These are phyloP conservation scores for Sugiyamaella xylanicola DNA, from an alignment of 1,139 yeast species.

Conservation along the genomic window DNA sequence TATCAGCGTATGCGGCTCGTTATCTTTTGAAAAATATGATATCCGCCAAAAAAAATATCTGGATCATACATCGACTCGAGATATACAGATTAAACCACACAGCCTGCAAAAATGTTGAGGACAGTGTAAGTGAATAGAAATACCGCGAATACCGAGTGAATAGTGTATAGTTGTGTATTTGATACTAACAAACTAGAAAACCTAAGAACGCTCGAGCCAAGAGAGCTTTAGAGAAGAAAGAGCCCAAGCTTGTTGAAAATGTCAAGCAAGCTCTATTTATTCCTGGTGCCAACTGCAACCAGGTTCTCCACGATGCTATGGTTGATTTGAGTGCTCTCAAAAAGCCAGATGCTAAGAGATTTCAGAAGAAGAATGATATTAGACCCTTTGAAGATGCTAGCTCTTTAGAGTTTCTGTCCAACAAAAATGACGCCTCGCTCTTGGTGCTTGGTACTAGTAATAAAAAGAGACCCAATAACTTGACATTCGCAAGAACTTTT, in stretches of 20 bases:
- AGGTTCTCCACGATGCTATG: conserved; percentile 83
- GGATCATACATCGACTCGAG: background rate
- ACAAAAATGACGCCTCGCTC: conserved; percentile 88
- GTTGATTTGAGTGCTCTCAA: conserved; percentile 87
- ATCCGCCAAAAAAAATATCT: conserved; percentile 2
- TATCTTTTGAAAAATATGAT: conserved; percentile 14
- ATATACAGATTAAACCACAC: background rate
- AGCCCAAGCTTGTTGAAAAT: conserved; percentile 87
- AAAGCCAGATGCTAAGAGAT: conserved; percentile 88
- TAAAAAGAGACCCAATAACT: conserved; percentile 90
- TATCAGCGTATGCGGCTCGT: conserved; percentile 12
- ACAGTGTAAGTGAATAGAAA: conserved; percentile 24
- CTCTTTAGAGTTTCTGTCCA: conserved; percentile 85
- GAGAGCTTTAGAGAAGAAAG: conserved; percentile 87
- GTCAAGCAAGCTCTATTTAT: conserved; percentile 87
- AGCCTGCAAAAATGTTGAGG: conserved; percentile 22
- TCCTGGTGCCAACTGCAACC: conserved; percentile 83
- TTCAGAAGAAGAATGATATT: conserved; percentile 82
- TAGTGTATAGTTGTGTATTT: background rate
- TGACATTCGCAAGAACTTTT: conserved; percentile 87
- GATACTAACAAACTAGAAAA: conserved; percentile 42
- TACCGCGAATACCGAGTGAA: too few species aligned
- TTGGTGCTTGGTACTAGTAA: conserved; percentile 80
- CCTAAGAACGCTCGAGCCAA: conserved; percentile 97
- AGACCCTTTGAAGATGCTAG: conserved; percentile 93